phyloP scores from a whole-genome alignment of 140 eudicot genomes.

The Anethum foeniculum region DNA sequence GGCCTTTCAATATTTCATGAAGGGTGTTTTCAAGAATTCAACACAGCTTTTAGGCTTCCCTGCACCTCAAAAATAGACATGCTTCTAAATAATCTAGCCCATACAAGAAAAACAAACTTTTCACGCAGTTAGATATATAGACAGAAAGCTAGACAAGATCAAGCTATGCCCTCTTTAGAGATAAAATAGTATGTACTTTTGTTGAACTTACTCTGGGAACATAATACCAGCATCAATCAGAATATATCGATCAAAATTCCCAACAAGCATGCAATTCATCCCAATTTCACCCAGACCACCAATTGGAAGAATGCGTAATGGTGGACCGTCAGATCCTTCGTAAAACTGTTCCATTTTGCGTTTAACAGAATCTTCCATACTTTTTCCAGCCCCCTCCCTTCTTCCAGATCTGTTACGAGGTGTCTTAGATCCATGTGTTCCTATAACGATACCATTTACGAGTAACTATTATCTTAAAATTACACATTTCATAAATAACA shows the following conservation, averaged over 20 bases:
- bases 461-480: background rate
- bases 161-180: constrained; percentile 1
- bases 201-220: constrained; percentile 88
- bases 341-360: constrained; percentile 94
- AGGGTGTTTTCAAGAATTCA: background rate
- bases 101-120: background rate
- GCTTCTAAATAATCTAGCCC: background rate
- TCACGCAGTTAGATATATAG: background rate
- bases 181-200: background rate
- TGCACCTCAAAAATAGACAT: background rate
- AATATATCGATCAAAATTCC: constrained; percentile 91
- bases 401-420: constrained; percentile 52
- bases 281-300: constrained; percentile 99
- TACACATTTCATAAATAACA: background rate
- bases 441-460: constrained; percentile 22
- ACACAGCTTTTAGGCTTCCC: background rate
- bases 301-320: constrained; percentile 86
- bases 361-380: constrained; percentile 94
- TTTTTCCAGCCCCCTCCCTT: constrained; percentile 77
- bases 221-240: constrained; percentile 95
- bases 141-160: background rate
- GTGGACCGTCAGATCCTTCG: constrained; percentile 92
- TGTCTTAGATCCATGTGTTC: constrained; percentile 38
- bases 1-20: background rate
- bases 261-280: constrained; percentile 99